phyloP scores from a whole-genome alignment of 2,329 filamentous ascomycete species.

The Sporothrix dimorphospora region DNA sequence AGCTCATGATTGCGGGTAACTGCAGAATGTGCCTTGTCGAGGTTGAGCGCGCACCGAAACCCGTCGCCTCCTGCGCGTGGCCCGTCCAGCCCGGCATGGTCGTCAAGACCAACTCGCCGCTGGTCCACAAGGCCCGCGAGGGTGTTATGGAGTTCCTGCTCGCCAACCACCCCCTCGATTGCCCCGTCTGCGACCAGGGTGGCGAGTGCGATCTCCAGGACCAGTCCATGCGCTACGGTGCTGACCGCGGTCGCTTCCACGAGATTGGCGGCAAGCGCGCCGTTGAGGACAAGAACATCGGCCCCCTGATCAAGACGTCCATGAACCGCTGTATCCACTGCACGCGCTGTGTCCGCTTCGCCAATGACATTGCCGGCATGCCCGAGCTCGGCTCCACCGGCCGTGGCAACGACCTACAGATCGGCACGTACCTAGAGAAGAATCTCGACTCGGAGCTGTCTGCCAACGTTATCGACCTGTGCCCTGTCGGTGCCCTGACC shows the following conservation, averaged over 20 bases:
- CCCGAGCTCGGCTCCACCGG: constrained; percentile 93
- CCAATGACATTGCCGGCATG: constrained; percentile 94
- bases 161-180: constrained; percentile 94
- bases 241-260: constrained; percentile 94
- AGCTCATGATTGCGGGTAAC: constrained; percentile 98
- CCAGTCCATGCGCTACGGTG: constrained; percentile 98
- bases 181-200: constrained; percentile 97
- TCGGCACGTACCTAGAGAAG: constrained; percentile 95
- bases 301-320: constrained; percentile 96
- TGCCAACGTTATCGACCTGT: constrained; percentile 96
- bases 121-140: constrained; percentile 96
- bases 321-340: constrained; percentile 99
- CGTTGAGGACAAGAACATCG: constrained; percentile 99
- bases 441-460: constrained; percentile 94
- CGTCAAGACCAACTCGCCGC: constrained; percentile 95
- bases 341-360: constrained; percentile 95
- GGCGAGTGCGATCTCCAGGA: constrained; percentile 99
- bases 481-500: constrained; percentile 92
- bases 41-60: constrained; percentile 94
- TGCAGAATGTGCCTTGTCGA: constrained; percentile 99
- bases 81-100: constrained; percentile 98
- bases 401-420: constrained; percentile 96
- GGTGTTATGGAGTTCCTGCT: constrained; percentile 99
- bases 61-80: constrained; percentile 98
- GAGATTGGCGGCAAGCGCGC: constrained; percentile 94